A percentile compares a stretch with the other conserved stretches of the same genome.
phyloP scores from a whole-genome alignment of 2,329 filamentous ascomycete species.

The Penicillium fuscoglaucum region DNA sequence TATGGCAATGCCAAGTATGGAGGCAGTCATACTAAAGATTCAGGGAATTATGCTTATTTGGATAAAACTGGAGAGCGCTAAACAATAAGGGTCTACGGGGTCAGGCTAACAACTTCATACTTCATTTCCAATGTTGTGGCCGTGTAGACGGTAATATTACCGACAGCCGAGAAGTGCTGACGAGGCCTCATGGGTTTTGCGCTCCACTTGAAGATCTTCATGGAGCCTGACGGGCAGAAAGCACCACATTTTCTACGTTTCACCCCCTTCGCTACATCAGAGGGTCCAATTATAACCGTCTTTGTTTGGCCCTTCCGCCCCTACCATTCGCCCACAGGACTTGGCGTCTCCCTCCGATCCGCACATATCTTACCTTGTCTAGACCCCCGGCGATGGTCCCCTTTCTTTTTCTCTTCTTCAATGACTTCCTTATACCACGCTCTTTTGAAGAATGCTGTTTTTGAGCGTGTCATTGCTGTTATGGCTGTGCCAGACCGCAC shows the following conservation, averaged over 20 bases:
- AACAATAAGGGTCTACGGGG: not conserved
- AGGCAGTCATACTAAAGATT: not conserved
- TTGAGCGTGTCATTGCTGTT: constrained; percentile 6
- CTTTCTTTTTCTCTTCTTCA: not conserved
- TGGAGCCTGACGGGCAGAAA: not conserved
- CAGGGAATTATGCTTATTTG: not conserved
- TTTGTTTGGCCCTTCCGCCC: not conserved
- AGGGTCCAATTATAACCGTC: constrained; percentile 2
- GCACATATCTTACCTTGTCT: constrained; percentile 1
- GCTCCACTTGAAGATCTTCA: not conserved
- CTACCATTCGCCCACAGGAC: constrained; percentile 2
- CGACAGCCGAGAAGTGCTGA: not conserved
- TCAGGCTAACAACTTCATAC: not conserved
- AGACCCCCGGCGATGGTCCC: not conserved
- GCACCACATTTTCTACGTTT: constrained; percentile 7
- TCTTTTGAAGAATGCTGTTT: constrained; percentile 9
- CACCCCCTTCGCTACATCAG: not conserved
- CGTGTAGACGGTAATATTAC: not conserved
- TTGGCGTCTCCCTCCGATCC: not conserved
- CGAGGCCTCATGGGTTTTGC: constrained; percentile 1
- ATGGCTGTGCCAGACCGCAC: constrained; percentile 10
- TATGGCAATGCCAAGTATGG: not conserved
- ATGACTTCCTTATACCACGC: not conserved
- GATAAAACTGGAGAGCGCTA: not conserved
- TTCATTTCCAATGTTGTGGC: not conserved